Base-by-base conservation (phyloP, 192 early-diverging fungal species). In the Entomortierella chlamydospora region DNA sequence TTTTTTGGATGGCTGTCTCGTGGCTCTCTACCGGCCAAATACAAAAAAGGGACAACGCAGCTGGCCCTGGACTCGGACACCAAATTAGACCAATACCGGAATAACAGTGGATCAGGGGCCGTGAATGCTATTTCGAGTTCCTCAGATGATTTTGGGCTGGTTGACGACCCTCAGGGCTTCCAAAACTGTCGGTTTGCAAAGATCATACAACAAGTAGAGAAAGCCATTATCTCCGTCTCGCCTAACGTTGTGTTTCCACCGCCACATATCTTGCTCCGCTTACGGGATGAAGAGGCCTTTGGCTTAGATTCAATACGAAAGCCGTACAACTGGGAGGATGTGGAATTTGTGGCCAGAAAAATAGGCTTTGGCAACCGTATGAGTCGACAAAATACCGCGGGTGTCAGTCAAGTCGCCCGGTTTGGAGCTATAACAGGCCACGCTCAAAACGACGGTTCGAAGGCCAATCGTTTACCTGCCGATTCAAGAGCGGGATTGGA, bases 231-330 rank as follows among this genome's bases (percentile, higher is more conserved):
- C 15, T 96, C 95, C 0, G 90, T 88, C 8, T 95, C 95, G 15
- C 95, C 95, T 4, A 86, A 89, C 42, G 91, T 97, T 31, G 73
- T 74, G 45, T 93, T 94, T 67, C 93, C 96, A 23, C 89, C 90
- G 31, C 96, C 96, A 4, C 90, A 92, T 69, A 83, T 94, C 34
- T 84, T 97, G 33, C 73, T 85, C 17, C 72, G 87, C 39, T 83
- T 91, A 70, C 83, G 84, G 28, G 81, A 91, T 28, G 88, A 90
- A 37, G 92, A 92, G 57, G 61, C 59, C 13, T 42, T 62, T 9
- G 73, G 73, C 6, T 31, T 68, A 37, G 60, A 70, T 26, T 64
- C 82, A 8, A 62, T 61, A 31, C 20, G 64, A 43, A 76, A 67
- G 23, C 68, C 67, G 1, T 70, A 67, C 28, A 72, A 59, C 0